Base-by-base conservation (phyloP, 129 eudicot species). In the Helichrysum umbraculigerum region DNA sequence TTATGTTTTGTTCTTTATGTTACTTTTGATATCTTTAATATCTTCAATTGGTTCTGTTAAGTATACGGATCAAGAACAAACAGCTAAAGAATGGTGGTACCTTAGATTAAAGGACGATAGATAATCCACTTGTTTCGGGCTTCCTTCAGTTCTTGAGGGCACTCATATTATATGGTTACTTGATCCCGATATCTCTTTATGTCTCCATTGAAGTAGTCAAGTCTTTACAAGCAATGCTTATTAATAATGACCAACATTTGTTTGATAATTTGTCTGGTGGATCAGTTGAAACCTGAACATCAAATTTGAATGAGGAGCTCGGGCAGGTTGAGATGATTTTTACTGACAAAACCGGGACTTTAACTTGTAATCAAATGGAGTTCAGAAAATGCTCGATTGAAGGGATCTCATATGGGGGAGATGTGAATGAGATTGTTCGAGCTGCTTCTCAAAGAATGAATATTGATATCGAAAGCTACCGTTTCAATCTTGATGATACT, bases 311-410 rank as follows among this genome's bases (percentile, higher is more conserved):
- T 20, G 89, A 85, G 81, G 89, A 85, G 59, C 84, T 82, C 10
- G 89, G 89, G 42, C 89, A 85, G 66, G 89, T 85, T 2, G 89
- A 85, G 71, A 85, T 85, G 74, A 79, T 85, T 50, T 72, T 85
- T 64, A 66, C 84, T 7, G 89, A 85, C 32, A 82, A 85, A 79
- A 85, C 89, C 1, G 89, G 89, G 74, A 85, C 89, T 30, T 85
- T 85, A 68, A 85, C 89, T 60, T 85, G 89, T 68, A 85, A 85
- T 64, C 86, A 85, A 25, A 85, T 85, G 89, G 89, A 85, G 70
- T 85, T 85, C 11, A 72, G 89, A 73, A 85, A 85, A 76, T 85
- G 89, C 70, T 85, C 86, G 15, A 82, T 85, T 41, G 84, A 85
- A 77, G 86, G 89, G 9, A 68, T 82, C 60, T 79, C 89, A 16